Evolutionary conservation across 2,329 filamentous ascomycete species (phyloP).

Genomic region (Eutypa lata): DNA sequence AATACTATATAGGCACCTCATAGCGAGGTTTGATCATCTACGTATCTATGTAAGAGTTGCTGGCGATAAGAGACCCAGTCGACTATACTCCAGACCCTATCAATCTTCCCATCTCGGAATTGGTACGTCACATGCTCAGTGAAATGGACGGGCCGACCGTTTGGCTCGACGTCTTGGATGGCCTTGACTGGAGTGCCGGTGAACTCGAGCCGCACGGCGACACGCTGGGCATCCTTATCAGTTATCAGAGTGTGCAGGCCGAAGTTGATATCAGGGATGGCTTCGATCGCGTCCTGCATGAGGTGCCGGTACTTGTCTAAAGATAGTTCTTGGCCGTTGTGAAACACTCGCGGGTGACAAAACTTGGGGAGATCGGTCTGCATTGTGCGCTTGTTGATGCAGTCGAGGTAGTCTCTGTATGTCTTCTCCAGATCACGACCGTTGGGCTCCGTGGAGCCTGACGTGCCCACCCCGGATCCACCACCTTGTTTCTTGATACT

Average conservation of each 20-base stretch:
- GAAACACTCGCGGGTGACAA: constrained; percentile 23
- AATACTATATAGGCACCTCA: not conserved
- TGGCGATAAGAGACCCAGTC: constrained; percentile 24
- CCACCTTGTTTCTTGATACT: constrained; percentile 8
- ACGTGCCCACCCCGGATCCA: not conserved
- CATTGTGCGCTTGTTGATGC: constrained; percentile 30
- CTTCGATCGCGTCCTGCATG: constrained; percentile 25
- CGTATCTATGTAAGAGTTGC: constrained; percentile 12
- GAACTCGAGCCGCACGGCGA: constrained; percentile 30
- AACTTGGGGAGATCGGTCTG: constrained; percentile 19
- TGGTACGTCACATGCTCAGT: constrained; percentile 33
- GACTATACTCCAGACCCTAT: constrained; percentile 31
- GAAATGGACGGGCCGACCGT: constrained; percentile 26
- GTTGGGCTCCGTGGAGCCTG: constrained; percentile 5
- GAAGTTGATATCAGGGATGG: constrained; percentile 25
- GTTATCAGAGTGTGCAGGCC: constrained; percentile 25
- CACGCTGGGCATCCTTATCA: constrained; percentile 27
- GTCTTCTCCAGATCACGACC: constrained; percentile 12
- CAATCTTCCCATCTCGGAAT: constrained; percentile 30
- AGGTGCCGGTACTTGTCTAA: constrained; percentile 24
- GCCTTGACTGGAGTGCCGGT: constrained; percentile 24
- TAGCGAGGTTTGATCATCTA: not conserved
- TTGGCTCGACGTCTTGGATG: constrained; percentile 26
- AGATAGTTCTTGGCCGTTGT: constrained; percentile 26
- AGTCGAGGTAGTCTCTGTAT: constrained; percentile 28